Conservation (phyloP, 129 eudicot genomes). For the Escallonia rubra region DNA sequence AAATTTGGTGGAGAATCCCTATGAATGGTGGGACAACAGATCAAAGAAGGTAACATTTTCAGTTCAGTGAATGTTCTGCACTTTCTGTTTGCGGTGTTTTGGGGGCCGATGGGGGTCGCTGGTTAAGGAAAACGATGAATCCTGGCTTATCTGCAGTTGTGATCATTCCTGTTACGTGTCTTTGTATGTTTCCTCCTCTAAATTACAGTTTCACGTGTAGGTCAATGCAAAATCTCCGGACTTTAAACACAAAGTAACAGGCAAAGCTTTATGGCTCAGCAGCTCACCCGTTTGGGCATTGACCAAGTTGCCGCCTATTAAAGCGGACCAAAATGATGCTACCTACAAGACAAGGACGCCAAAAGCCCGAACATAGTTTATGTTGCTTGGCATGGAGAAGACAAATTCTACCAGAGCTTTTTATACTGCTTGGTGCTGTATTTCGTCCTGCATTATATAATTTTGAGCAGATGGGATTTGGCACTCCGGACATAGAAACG, state of each 20-base stretch:
- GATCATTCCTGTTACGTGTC: not conserved
- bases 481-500: no score
- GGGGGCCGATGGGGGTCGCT: no score
- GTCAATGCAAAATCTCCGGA: constrained; percentile 28
- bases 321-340: constrained; percentile 11
- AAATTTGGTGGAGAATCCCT: constrained; percentile 33
- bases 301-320: constrained; percentile 30
- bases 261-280: constrained; percentile 34
- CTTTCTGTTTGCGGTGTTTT: no score
- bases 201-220: not conserved
- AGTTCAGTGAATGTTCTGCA: constrained; percentile 1
- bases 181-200: no score
- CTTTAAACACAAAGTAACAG: constrained; percentile 38
- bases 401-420: no score
- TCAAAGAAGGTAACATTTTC: constrained; percentile 7
- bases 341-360: not conserved
- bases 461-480: no score
- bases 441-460: no score
- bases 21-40: constrained; percentile 47
- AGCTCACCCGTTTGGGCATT: constrained; percentile 34
- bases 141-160: not conserved
- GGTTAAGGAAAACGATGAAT: no score
- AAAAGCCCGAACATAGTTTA: no score
- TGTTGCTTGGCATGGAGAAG: no score
- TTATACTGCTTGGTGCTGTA: no score